Base-by-base conservation (phyloP, 371 early-diverging fungal genomes). In the Mucor plumbeus region DNA sequence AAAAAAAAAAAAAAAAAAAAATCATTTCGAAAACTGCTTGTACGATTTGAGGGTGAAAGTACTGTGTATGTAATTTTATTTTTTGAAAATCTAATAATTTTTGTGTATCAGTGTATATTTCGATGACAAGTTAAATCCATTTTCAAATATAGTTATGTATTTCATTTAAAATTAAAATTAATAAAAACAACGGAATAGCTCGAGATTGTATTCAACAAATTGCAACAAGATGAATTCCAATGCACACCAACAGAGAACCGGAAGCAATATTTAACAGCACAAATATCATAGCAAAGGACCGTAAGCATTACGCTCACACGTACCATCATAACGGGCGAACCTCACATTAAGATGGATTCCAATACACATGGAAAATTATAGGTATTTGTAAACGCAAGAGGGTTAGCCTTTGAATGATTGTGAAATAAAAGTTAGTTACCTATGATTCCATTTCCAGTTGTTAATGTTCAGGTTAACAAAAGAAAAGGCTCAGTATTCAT, bases 261-360 rank as follows among this genome's bases (percentile, higher is more conserved):
- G 50, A 50, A 13, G 50, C 50, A 50, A 50, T 50, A 13, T 50
- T 50, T 50, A 21, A 50, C 21, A 50, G 50, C 21, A 50, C 43
- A 61, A 61, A 14, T 48, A 8, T 61, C 36, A 8, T 54, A 62
- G 7, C 63, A 62, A 53, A 62, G 63, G 63, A 53, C 63, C 53
- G 63, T 53, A 62, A 38, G 53, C 26, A 62, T 62, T 62, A 62
- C 63, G 14, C 50, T 53, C 63, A 62, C 63, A 50, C 53, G 53
- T 53, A 62, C 63, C 40, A 62, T 62, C 53, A 53, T 48, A 62
- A 62, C 63, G 63, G 63, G 63, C 63, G 54, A 62, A 53, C 39
- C 63, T 53, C 63, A 62, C 50, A 62, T 50, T 50, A 50, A 38
- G 62, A 62, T 50, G 62, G 62, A 62, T 62, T 62, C 62, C 62